Base-by-base conservation (phyloP, 139 green algal genomes). In the Chlamydomonas sp. region DNA sequence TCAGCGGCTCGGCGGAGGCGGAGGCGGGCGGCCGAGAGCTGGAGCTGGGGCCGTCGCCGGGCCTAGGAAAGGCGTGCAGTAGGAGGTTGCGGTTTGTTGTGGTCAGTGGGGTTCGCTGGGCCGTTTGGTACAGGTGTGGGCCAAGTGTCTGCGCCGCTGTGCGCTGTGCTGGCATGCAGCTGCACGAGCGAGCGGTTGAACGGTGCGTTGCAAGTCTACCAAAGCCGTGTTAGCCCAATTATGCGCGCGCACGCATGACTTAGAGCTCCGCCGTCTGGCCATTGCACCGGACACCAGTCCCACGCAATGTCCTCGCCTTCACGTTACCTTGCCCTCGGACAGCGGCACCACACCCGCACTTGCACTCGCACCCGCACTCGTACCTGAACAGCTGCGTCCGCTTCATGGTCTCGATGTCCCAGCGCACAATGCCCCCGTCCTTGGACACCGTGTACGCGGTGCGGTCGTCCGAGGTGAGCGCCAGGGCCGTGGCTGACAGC, bases 371-470 rank as follows among this genome's bases (percentile, higher is more conserved):
- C 16, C 69, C 9, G 10, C 9, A 16, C 69, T 16, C 88, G 58
- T 31, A 88, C 87, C 89, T 20, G 59, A 73, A 63, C 72, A 95
- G 88, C 80, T 90, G 89, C 64, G 85, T 90, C 63, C 88, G 79
- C 66, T 74, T 86, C 68, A 92, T 92, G 1, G 93, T 96, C 82
- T 98, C 96, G 62, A 98, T 84, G 79, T 99, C 97, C 89, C 93
- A 94, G 2, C 83, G 72, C 12, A 95, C 81, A 59, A 99, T 94
- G 63, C 77, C 86, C 57, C 97, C 97, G 81, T 98, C 96, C 79
- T 99, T 99, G 18, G 91, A 94, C 14, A 96, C 95, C 1, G 93
- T 95, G 77, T 92, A 98, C 0, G 93, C 93, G 1, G 89, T 94
- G 1, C 60, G 20, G 74, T 98, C 97, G 84, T 98, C 96, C 2